Evolutionary conservation across 129 eudicot genomes (phyloP).

Genomic region (Chrysanthemum lavandulifolium): DNA sequence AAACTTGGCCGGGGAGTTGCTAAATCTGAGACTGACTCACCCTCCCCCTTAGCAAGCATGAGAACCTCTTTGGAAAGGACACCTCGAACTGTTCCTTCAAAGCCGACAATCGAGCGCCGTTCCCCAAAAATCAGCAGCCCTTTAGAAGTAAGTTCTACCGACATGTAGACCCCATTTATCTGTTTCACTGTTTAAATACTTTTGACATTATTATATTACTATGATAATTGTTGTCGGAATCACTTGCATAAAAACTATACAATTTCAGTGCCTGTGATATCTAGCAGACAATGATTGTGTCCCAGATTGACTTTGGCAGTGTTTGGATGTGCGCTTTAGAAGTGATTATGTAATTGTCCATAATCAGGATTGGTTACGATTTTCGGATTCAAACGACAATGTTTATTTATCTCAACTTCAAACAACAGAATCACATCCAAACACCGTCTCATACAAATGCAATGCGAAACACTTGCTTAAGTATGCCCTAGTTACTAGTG

Average conservation of each 20-base stretch:
- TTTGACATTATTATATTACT: neutral
- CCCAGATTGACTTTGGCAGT: neutral
- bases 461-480: no score
- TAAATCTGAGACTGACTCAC: constrained; percentile 64
- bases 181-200: constrained; percentile 5
- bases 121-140: constrained; percentile 65
- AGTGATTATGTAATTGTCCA: neutral
- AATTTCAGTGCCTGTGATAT: neutral
- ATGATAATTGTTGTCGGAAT: neutral
- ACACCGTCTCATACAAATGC: no score
- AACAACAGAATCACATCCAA: no score
- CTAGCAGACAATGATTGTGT: neutral
- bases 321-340: neutral
- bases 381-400: no score
- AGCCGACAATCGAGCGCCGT: constrained; percentile 53
- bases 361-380: neutral
- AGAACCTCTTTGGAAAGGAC: constrained; percentile 66
- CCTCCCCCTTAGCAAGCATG: constrained; percentile 57
- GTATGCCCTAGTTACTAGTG: no score
- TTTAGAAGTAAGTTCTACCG: constrained; percentile 62
- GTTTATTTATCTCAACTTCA: no score
- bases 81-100: constrained; percentile 64
- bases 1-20: constrained; percentile 47
- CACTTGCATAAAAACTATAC: constrained; percentile 1
- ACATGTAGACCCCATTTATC: neutral